phyloP scores from a whole-genome alignment of 495 filamentous ascomycete species.

The Staphylotrichum tortipilum region DNA sequence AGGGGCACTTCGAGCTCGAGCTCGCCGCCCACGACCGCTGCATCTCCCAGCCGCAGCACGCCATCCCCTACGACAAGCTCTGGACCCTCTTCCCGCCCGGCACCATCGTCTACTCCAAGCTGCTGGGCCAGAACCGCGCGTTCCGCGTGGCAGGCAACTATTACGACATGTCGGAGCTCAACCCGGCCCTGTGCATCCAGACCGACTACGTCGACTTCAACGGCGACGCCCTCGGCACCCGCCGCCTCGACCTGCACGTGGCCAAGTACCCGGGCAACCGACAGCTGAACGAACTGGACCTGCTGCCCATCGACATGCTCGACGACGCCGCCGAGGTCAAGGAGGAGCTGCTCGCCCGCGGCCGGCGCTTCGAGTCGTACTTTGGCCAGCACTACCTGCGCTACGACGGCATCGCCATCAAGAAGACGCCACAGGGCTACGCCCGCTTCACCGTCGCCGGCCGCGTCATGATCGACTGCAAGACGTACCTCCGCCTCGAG shows the following conservation, averaged over 20 bases:
- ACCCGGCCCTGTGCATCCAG: conserved; percentile 8
- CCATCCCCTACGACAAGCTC: conserved; percentile 27
- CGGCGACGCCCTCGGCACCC: conserved; percentile 23
- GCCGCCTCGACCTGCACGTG: conserved; percentile 13
- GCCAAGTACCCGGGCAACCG: conserved; percentile 21
- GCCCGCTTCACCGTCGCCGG: conserved; percentile 20
- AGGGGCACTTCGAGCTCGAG: conserved; percentile 24
- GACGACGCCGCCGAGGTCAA: conserved; percentile 16
- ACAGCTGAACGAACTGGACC: conserved; percentile 19
- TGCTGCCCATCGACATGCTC: conserved; percentile 22
- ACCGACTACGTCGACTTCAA: conserved; percentile 27
- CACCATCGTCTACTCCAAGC: conserved; percentile 20
- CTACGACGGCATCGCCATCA: conserved; percentile 27
- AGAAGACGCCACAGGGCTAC: conserved; percentile 17
- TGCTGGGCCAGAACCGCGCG: conserved; percentile 22
- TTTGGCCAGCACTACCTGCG: conserved; percentile 22
- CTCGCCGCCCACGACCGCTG: conserved; percentile 26
- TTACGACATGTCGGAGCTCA: conserved; percentile 14
- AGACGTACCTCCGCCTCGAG: conserved; percentile 23
- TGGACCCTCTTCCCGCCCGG: conserved; percentile 31
- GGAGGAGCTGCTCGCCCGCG: conserved; percentile 20
- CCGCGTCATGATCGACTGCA: conserved; percentile 32
- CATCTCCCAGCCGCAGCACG: conserved; percentile 14
- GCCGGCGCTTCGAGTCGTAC: conserved; percentile 26
- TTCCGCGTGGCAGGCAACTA: conserved; percentile 16